These are phyloP conservation scores for sunflower (Helianthus annuus) DNA, from an alignment of 129 eudicot species.

Conservation along the genomic window HanXRQr2.0-SUNRISE NC_035433.2:2315881-2316380, in stretches of 20 bases:
- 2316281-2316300: not conserved
- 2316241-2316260: not conserved
- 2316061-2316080: slow-evolving; percentile 23
- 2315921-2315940: not conserved
- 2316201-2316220: not conserved
- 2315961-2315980: not conserved
- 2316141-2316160: not conserved
- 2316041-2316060: slow-evolving; percentile 31
- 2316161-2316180: not conserved
- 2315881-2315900: too few relatives aligned
- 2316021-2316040: slow-evolving; percentile 24
- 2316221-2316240: slow-evolving; percentile 11
- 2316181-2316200: not conserved
- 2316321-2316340: not conserved
- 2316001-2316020: slow-evolving; percentile 32
- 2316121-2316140: not conserved
- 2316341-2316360: not conserved
- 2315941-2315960: not conserved
- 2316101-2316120: slow-evolving; percentile 17
- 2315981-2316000: slow-evolving; percentile 18
- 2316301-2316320: not conserved
- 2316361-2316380: not conserved
- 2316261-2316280: not conserved
- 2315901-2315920: too few relatives aligned
- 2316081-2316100: not conserved